These are phyloP conservation scores for Mortierella sp. DNA, from an alignment of 371 early-diverging fungal genomes.

Conservation along the genomic window DNA sequence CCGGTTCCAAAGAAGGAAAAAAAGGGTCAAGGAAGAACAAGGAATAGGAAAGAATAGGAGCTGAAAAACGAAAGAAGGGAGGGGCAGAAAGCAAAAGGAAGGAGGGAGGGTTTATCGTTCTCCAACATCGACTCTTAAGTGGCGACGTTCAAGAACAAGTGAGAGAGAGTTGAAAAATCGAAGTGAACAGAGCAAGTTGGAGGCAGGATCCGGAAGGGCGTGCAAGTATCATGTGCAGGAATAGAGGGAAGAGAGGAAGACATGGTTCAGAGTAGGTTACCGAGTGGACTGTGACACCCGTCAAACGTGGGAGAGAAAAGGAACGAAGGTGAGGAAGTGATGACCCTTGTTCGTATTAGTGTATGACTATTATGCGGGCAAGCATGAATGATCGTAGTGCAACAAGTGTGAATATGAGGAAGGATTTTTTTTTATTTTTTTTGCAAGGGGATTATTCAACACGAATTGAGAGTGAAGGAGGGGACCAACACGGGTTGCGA, in stretches of 20 bases:
- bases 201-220: neutral
- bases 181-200: neutral
- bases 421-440: neutral
- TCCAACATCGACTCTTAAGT: neutral
- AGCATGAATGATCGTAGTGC: neutral
- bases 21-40: neutral
- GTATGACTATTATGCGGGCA: slow-evolving; percentile 1
- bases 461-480: neutral
- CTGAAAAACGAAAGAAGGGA: neutral
- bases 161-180: no score
- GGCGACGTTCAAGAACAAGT: no score
- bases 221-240: neutral
- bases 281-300: neutral
- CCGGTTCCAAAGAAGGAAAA: neutral
- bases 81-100: neutral
- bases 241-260: neutral
- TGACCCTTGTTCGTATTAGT: neutral
- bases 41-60: slow-evolving; percentile 9
- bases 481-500: neutral
- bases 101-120: neutral
- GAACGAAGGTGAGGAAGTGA: neutral
- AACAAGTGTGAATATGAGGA: neutral
- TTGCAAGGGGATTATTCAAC: slow-evolving; percentile 9
- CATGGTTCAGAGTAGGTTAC: slow-evolving; percentile 3
- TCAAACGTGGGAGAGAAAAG: slow-evolving; percentile 8